Base-by-base conservation (phyloP, 352 stramenopile species). In the Pythium apleroticum region DNA sequence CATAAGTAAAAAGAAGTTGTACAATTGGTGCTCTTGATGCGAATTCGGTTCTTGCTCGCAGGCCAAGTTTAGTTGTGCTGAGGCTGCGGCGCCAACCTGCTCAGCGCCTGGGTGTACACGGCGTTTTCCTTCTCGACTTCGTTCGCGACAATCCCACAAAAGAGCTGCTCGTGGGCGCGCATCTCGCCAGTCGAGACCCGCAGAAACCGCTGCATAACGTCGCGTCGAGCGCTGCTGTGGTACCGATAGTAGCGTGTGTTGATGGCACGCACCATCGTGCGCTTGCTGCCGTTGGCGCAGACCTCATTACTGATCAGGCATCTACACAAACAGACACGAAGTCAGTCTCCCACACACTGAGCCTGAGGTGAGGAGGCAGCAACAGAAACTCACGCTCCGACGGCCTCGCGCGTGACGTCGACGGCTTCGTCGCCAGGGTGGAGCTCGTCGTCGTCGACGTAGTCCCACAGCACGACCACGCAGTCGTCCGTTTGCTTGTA, bases 391-490 rank as follows among this genome's bases (percentile, higher is more conserved):
- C 56, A 69, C 63, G 49, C 63, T 15, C 63, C 63, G 22, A 62
- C 31, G 46, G 45, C 30, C 20, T 72, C 30, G n/a, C 65, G 68
- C 30, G 68, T 71, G 43, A 76, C 60, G 12, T 70, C 65, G n/a
- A 62, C 69, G 17, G 30, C 27, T 0, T 30, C 24, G 12, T 57
- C 27, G 15, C 65, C 31, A 14, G 72, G 68, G 24, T 74, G 64
- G 22, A 74, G 52, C 22, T 78, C 68, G 52, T 78, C 72, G 25
- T 65, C 63, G 49, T 77, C 72, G 0, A 81, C 57, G 43, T 61
- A 75, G 50, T 78, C 72, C 72, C 66, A 82, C 2, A 77, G 6
- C 31, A 71, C 39, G 35, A 78, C 52, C n/a, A 46, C 72, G 50
- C 70, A 57, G 27, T 63, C 52, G 3, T 70, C 65, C 0, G 58